Conservation (phyloP, 1,139 yeast genomes). For the Hansenula sp. region DNA sequence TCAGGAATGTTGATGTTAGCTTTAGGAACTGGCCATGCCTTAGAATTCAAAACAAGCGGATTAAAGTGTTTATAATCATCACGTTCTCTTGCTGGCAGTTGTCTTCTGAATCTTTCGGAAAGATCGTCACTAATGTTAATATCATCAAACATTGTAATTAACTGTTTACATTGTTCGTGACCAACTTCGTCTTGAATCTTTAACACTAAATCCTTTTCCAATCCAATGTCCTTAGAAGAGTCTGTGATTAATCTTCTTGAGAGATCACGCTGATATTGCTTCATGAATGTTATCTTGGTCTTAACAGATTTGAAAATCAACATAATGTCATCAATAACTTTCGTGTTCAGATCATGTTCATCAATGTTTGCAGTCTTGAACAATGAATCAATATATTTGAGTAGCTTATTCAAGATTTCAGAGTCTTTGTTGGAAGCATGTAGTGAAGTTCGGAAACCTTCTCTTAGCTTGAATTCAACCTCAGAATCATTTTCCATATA, state of each 20-base stretch:
- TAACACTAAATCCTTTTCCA: conserved; percentile 26
- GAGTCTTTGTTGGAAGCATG: conserved; percentile 17
- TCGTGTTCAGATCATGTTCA: conserved; percentile 15
- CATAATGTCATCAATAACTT: conserved; percentile 17
- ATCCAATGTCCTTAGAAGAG: conserved; percentile 22
- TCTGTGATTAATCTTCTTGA: conserved; percentile 31
- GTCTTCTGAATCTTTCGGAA: conserved; percentile 3
- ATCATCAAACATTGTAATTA: conserved; percentile 34
- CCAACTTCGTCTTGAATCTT: conserved; percentile 30
- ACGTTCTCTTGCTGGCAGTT: conserved; percentile 2
- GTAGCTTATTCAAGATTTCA: conserved; percentile 24
- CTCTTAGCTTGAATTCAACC: conserved; percentile 16
- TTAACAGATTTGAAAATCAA: conserved; percentile 26
- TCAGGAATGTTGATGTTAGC: conserved; percentile 9
- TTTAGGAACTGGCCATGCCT: conserved; percentile 16
- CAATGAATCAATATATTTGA: conserved; percentile 28
- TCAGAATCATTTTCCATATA: conserved; percentile 10
- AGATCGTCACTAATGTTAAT: conserved; percentile 17
- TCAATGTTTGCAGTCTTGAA: conserved; percentile 14
- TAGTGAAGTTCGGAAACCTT: conserved; percentile 19
- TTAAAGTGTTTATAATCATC: conserved; percentile 6
- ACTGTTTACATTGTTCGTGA: conserved; percentile 23
- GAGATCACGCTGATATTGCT: conserved; percentile 30
- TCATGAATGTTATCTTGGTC: conserved; percentile 31
- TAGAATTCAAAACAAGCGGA: conserved; percentile 17